phyloP scores from a whole-genome alignment of 768 basidiomycete species.

The Termitomyces sp. region DNA sequence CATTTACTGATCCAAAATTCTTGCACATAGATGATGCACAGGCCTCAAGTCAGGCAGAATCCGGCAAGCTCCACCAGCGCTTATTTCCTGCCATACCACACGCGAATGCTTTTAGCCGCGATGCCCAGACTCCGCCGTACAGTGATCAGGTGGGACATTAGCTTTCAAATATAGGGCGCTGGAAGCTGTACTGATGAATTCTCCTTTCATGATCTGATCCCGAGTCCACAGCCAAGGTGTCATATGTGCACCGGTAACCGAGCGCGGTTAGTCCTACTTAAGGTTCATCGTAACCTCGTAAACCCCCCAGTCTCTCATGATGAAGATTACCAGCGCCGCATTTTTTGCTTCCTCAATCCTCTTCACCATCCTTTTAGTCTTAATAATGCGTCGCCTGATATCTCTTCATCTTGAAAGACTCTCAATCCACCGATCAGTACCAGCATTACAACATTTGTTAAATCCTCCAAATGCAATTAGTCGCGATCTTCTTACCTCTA shows the following conservation, averaged over 20 bases:
- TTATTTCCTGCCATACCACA: neutral
- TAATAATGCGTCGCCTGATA: neutral
- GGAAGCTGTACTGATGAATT: neutral
- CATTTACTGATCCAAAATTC: neutral
- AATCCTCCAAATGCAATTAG: conserved; percentile 13
- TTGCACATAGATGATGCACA: neutral
- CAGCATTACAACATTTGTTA: conserved; percentile 7
- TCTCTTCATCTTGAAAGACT: neutral
- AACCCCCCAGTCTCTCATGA: neutral
- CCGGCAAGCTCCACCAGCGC: neutral
- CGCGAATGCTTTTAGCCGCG: neutral
- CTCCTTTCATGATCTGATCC: neutral
- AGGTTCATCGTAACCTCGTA: neutral
- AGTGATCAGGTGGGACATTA: neutral
- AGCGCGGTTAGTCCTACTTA: conserved; percentile 1
- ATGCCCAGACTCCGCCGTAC: neutral
- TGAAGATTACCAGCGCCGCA: neutral
- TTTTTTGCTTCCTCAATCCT: neutral
- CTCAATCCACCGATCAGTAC: neutral
- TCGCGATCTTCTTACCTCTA: conserved; percentile 25
- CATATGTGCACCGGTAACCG: neutral
- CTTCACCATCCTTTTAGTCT: neutral
- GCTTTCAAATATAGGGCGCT: neutral
- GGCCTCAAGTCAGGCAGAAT: neutral
- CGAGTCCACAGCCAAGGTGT: neutral